phyloP scores from a whole-genome alignment of 768 basidiomycete genomes.

The Leucocoprinus sp. region DNA sequence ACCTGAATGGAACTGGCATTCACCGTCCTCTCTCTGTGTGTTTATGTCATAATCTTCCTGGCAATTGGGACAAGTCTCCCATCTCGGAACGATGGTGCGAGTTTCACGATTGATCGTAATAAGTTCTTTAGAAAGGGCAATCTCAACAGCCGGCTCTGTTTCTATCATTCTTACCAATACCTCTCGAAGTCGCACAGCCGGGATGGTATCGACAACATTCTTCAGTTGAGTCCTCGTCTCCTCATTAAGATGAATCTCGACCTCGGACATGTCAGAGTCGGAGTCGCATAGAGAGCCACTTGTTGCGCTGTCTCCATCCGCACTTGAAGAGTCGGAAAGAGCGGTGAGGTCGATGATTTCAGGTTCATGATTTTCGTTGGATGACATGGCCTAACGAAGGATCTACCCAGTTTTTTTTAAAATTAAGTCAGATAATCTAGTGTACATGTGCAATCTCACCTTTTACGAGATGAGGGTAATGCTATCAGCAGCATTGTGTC shows the following conservation, averaged over 20 bases:
- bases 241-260: conserved; percentile 29
- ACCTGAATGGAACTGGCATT: conserved; percentile 49
- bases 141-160: conserved; percentile 32
- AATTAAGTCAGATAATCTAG: too few species aligned
- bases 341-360: conserved; percentile 40
- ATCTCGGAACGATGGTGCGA: conserved; percentile 31
- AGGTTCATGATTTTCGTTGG: conserved; percentile 16
- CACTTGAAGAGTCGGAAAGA: conserved; percentile 26
- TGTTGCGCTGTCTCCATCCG: conserved; percentile 17
- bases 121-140: conserved; percentile 34
- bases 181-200: conserved; percentile 36
- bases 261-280: conserved; percentile 19
- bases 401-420: too few species aligned
- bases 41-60: conserved; percentile 38
- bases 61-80: conserved; percentile 41
- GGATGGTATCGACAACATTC: conserved; percentile 32
- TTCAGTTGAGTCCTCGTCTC: conserved; percentile 34
- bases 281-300: conserved; percentile 15
- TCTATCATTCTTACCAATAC: conserved; percentile 31
- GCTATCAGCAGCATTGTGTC: conserved; percentile 10
- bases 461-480: conserved; percentile 1
- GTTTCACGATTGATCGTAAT: conserved; percentile 30
- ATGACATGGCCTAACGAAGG: conserved; percentile 18
- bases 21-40: conserved; percentile 26
- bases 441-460: conserved; percentile 4